Percentiles rank a stretch among this genome's conserved stretches.
Conservation (phyloP, 75 land plant genomes). For the Selaginella tamariscina region DNA sequence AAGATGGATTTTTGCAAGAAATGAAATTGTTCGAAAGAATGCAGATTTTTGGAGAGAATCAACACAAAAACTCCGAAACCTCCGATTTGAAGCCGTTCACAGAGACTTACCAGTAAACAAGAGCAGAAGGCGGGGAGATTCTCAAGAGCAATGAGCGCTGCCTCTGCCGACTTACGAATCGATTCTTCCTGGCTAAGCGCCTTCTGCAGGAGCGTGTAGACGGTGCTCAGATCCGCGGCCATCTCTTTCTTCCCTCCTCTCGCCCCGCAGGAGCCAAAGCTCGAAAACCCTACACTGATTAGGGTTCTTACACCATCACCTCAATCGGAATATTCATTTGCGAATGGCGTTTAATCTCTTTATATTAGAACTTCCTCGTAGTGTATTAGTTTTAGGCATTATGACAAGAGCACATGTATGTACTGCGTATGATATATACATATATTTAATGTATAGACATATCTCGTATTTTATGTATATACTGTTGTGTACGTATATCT, state of each 20-base stretch:
- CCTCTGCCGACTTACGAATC: conserved; percentile 78
- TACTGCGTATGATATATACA: too few species aligned
- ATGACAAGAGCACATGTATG: too few species aligned
- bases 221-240: conserved; percentile 54
- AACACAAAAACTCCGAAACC: conserved; percentile 11
- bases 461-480: too few species aligned
- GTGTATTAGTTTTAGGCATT: too few species aligned
- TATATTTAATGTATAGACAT: too few species aligned
- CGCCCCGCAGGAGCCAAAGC: background rate
- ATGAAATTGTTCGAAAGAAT: background rate
- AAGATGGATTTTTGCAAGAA: background rate
- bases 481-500: too few species aligned
- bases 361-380: too few species aligned
- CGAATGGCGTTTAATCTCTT: too few species aligned
- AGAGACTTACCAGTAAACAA: conserved; percentile 57
- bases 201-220: conserved; percentile 60
- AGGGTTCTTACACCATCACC: too few species aligned
- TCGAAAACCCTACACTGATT: background rate
- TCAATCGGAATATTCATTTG: too few species aligned
- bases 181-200: conserved; percentile 57
- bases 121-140: conserved; percentile 87
- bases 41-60: background rate
- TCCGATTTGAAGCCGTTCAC: background rate
- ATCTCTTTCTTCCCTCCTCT: too few species aligned
- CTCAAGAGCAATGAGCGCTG: conserved; percentile 61